These are phyloP conservation scores for Cenchrus americanus DNA, from an alignment of 176 grass and related monocot genomes.

Conservation along the genomic window DNA sequence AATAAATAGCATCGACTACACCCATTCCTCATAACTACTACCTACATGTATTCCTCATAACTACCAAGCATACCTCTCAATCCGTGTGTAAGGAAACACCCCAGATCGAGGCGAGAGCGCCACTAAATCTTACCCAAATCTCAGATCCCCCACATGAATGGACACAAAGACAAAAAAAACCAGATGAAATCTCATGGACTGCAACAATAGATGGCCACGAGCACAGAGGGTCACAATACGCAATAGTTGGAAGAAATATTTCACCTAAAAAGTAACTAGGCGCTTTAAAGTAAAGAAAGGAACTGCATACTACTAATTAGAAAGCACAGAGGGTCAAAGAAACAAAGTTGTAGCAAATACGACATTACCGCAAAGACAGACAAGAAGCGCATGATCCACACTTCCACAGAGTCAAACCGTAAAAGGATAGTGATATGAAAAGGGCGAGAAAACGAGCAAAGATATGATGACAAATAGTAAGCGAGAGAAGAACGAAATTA, in stretches of 20 bases:
- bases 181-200: no score
- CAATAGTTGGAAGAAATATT: slow-evolving; percentile 21
- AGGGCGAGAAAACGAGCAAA: neutral
- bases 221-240: no score
- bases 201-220: no score
- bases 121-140: no score
- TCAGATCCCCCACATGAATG: no score
- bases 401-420: neutral
- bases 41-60: no score
- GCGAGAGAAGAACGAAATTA: neutral
- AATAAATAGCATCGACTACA: no score
- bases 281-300: slow-evolving; percentile 16
- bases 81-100: no score
- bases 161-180: no score
- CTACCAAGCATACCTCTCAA: no score
- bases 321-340: slow-evolving; percentile 24
- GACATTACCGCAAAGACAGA: slow-evolving; percentile 13
- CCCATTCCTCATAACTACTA: no score
- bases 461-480: neutral
- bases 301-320: slow-evolving; percentile 2
- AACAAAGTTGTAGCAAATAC: neutral
- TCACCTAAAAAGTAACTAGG: slow-evolving; percentile 13
- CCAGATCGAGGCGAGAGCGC: no score
- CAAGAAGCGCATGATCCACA: slow-evolving; percentile 1
- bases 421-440: slow-evolving; percentile 12